Evolutionary conservation across 2,329 filamentous ascomycete genomes (phyloP).

Genomic region (Aspergillus cejpii): DNA sequence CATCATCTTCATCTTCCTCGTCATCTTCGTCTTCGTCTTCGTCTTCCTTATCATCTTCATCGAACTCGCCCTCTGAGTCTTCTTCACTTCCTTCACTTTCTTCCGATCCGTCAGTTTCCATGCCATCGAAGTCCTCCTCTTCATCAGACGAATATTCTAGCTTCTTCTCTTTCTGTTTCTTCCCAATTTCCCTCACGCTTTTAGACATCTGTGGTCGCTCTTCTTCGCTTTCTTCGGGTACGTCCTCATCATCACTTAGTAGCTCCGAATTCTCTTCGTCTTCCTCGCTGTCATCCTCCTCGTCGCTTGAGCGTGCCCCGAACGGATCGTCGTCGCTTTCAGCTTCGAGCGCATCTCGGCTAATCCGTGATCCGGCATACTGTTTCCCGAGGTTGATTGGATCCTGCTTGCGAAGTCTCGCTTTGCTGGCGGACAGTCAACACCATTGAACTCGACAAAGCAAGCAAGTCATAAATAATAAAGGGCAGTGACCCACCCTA

Average conservation of each 20-base stretch:
- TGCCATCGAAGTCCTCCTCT: constrained; percentile 15
- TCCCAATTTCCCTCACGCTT: constrained; percentile 10
- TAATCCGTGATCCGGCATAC: constrained; percentile 72
- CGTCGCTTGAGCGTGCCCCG: constrained; percentile 32
- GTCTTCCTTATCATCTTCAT: constrained; percentile 24
- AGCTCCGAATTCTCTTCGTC: constrained; percentile 16
- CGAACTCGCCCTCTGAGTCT: constrained; percentile 25
- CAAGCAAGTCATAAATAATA: not conserved
- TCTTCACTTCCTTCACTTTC: constrained; percentile 21
- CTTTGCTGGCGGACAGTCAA: constrained; percentile 53
- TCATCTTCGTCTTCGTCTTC: constrained; percentile 27
- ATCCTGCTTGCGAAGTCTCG: constrained; percentile 70
- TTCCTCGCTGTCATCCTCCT: constrained; percentile 29
- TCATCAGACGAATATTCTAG: not conserved
- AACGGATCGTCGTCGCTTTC: constrained; percentile 48
- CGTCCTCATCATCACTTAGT: constrained; percentile 21
- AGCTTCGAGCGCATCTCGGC: constrained; percentile 59
- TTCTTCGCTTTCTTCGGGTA: constrained; percentile 16
- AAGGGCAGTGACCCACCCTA: constrained; percentile 50
- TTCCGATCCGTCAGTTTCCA: constrained; percentile 24
- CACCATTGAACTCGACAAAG: constrained; percentile 5
- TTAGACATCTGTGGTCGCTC: constrained; percentile 6
- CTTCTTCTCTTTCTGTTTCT: constrained; percentile 17
- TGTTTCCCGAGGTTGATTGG: constrained; percentile 64
- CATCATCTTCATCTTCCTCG: constrained; percentile 21